phyloP scores from a whole-genome alignment of 495 filamentous ascomycete species.

The Penicillium paradoxum region DNA sequence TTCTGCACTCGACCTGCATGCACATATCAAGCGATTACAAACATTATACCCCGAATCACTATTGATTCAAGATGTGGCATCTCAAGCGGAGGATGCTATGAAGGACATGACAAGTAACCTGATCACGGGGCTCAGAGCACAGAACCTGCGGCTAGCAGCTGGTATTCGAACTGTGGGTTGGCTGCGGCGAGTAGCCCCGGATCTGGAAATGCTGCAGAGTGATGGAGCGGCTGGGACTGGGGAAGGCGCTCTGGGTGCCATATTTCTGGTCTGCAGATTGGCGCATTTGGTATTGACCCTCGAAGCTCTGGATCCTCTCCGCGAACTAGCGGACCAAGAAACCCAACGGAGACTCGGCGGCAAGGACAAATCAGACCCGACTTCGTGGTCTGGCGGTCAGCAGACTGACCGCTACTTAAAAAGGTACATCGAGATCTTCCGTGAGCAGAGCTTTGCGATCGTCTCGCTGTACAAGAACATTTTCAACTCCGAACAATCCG shows the following conservation, averaged over 20 bases:
- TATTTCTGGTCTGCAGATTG: slow-evolving; percentile 85
- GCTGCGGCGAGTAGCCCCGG: slow-evolving; percentile 80
- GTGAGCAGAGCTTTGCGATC: slow-evolving; percentile 95
- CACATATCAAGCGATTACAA: slow-evolving; percentile 87
- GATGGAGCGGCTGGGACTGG: slow-evolving; percentile 40
- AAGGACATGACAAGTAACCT: slow-evolving; percentile 83
- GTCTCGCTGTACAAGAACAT: slow-evolving; percentile 89
- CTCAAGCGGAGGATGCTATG: slow-evolving; percentile 83
- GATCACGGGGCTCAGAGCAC: slow-evolving; percentile 68
- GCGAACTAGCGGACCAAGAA: slow-evolving; percentile 88
- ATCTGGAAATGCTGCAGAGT: slow-evolving; percentile 53
- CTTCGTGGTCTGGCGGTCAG: slow-evolving; percentile 68
- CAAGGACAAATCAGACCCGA: slow-evolving; percentile 22
- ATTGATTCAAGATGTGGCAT: slow-evolving; percentile 65
- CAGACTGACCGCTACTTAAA: slow-evolving; percentile 95
- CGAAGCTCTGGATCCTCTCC: slow-evolving; percentile 77
- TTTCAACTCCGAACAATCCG: slow-evolving; percentile 56
- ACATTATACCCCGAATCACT: slow-evolving; percentile 74
- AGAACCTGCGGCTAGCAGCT: slow-evolving; percentile 79
- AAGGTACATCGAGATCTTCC: slow-evolving; percentile 94
- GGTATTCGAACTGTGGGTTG: slow-evolving; percentile 90
- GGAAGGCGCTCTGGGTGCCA: slow-evolving; percentile 66
- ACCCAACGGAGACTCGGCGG: slow-evolving; percentile 39
- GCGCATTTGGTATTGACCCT: slow-evolving; percentile 75
- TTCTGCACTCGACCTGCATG: slow-evolving; percentile 83